Evolutionary conservation across 257 asterid species (phyloP).

Genomic region (Rubia yunnanensis): DNA sequence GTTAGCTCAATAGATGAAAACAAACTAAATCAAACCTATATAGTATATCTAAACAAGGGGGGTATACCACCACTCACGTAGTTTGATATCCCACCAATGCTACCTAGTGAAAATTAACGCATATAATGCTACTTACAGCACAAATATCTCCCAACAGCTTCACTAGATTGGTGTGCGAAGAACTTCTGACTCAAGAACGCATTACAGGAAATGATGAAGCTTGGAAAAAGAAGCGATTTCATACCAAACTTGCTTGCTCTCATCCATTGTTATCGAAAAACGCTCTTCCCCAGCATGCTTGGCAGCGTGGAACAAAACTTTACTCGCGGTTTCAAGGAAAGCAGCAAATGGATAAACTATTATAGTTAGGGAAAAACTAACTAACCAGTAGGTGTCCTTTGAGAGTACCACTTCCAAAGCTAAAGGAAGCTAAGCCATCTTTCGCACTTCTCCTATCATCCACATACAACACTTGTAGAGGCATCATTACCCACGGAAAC

Average conservation of each 20-base stretch:
- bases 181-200: constrained; percentile 62
- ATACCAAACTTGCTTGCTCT: constrained; percentile 79
- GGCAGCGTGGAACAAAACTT: constrained; percentile 5
- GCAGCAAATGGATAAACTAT: not conserved
- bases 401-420: constrained; percentile 92
- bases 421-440: constrained; percentile 42
- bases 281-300: constrained; percentile 95
- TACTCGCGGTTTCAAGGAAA: not conserved
- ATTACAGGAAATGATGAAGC: constrained; percentile 68
- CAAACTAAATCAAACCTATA: too few species aligned
- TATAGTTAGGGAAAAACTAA: constrained; percentile 2
- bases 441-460: constrained; percentile 33
- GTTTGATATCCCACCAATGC: not conserved
- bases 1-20: too few species aligned
- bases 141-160: constrained; percentile 55
- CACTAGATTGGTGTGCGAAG: constrained; percentile 71
- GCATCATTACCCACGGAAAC: constrained; percentile 93
- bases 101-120: not conserved
- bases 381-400: constrained; percentile 83
- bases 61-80: not conserved
- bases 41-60: not conserved
- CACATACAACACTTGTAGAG: constrained; percentile 65
- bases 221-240: constrained; percentile 83
- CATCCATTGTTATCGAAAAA: constrained; percentile 86
- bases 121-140: constrained; percentile 6